These are phyloP conservation scores for Globisporangium spiculum DNA, from an alignment of 352 stramenopile species.

Conservation along the genomic window DNA sequence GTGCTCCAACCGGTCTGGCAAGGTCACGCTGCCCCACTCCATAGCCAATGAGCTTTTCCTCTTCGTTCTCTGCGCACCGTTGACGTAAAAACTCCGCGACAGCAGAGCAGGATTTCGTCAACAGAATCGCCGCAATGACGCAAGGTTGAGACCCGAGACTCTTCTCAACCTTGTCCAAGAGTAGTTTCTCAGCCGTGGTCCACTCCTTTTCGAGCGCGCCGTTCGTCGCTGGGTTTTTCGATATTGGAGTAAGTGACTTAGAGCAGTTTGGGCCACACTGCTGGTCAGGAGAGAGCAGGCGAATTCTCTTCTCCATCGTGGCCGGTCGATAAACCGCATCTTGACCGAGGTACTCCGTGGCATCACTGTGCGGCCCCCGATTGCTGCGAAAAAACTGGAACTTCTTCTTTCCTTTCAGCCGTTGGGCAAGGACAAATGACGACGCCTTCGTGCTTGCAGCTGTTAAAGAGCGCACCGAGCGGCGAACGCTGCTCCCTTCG, in stretches of 20 bases:
- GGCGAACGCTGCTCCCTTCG: constrained; percentile 20
- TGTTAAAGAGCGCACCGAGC: constrained; percentile 45
- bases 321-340: constrained; percentile 45
- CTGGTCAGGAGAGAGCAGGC: constrained; percentile 24
- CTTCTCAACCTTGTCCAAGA: constrained; percentile 42
- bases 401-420: constrained; percentile 33
- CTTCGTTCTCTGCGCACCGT: neutral
- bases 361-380: constrained; percentile 26
- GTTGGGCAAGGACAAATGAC: constrained; percentile 28
- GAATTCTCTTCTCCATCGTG: constrained; percentile 27
- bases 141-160: constrained; percentile 42
- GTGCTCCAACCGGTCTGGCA: constrained; percentile 31
- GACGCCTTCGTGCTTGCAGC: constrained; percentile 58
- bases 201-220: constrained; percentile 18
- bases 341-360: constrained; percentile 58
- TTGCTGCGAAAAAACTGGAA: constrained; percentile 25
- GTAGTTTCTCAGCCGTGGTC: constrained; percentile 35
- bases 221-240: neutral
- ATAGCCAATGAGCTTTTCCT: constrained; percentile 6
- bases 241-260: constrained; percentile 11
- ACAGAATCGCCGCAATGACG: constrained; percentile 34
- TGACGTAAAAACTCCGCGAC: constrained; percentile 25
- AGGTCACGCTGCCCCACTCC: constrained; percentile 9
- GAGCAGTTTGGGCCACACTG: constrained; percentile 28
- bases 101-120: constrained; percentile 41